Conservation (phyloP, 805 yeast genomes). For the Clavispora santaluciae region DNA sequence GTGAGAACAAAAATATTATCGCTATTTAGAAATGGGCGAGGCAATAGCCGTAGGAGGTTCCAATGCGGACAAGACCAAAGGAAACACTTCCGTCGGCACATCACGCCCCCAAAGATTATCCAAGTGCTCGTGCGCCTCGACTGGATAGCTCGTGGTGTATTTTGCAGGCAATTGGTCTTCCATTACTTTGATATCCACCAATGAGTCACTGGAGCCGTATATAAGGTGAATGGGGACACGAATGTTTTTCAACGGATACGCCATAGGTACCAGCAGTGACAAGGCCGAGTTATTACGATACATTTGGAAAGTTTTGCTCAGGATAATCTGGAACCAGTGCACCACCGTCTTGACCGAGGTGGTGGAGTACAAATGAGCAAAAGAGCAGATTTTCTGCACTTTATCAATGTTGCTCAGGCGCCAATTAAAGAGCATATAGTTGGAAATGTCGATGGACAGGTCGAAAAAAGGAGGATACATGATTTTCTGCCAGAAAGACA, state of each 20-base stretch:
- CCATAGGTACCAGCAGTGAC: constrained; percentile 30
- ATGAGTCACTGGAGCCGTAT: constrained; percentile 76
- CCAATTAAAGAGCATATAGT: constrained; percentile 76
- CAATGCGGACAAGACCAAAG: constrained; percentile 21
- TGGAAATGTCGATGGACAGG: constrained; percentile 65
- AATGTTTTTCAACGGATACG: constrained; percentile 37
- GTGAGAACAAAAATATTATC: neutral
- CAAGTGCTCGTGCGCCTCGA: constrained; percentile 77
- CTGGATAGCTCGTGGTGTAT: constrained; percentile 48
- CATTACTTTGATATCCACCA: constrained; percentile 83
- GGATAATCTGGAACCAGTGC: constrained; percentile 51
- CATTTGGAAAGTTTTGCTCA: constrained; percentile 65
- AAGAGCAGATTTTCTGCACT: constrained; percentile 72
- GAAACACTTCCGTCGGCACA: constrained; percentile 38
- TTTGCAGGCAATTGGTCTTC: constrained; percentile 56
- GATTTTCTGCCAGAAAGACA: constrained; percentile 72
- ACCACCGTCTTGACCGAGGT: constrained; percentile 86
- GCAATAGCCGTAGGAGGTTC: constrained; percentile 1
- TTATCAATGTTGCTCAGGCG: constrained; percentile 61
- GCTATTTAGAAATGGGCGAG: neutral
- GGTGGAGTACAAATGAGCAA: constrained; percentile 84
- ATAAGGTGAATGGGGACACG: constrained; percentile 67
- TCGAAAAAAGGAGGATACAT: constrained; percentile 75
- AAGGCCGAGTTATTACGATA: constrained; percentile 53
- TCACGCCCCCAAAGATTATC: constrained; percentile 86